Conservation (phyloP, 495 filamentous ascomycete species). For the Aspergillus wentii region DNA sequence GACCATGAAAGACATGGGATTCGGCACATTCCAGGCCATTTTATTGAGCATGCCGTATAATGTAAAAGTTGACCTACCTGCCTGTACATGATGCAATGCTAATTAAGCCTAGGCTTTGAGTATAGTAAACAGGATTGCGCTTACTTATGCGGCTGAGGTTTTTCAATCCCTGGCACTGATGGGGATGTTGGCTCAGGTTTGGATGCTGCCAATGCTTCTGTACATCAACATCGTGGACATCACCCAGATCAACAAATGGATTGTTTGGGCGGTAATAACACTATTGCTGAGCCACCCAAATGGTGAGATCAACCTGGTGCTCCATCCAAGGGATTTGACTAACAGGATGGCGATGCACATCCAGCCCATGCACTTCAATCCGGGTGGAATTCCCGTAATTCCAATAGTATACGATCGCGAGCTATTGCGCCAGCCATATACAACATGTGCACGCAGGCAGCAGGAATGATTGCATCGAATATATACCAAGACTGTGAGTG, state of each 20-base stretch:
- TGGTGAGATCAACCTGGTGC: conserved; percentile 39
- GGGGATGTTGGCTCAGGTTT: conserved; percentile 44
- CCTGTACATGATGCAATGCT: too few relatives aligned
- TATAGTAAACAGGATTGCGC: too few relatives aligned
- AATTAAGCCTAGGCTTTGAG: too few relatives aligned
- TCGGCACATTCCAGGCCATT: too few relatives aligned
- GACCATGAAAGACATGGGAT: conserved; percentile 53
- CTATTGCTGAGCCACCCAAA: conserved; percentile 54
- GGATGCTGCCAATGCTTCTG: conserved; percentile 52
- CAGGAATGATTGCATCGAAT: conserved; percentile 49
- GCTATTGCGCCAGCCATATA: conserved; percentile 55
- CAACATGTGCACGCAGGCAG: conserved; percentile 46
- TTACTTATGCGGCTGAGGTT: conserved; percentile 48
- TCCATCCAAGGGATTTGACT: too few relatives aligned
- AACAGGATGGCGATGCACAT: too few relatives aligned
- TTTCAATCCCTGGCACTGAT: conserved; percentile 44
- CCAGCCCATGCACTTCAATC: conserved; percentile 35
- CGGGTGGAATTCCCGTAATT: conserved; percentile 45
- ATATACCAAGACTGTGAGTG: conserved; percentile 55
- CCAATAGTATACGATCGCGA: conserved; percentile 50
- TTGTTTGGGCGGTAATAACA: conserved; percentile 51
- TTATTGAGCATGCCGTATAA: too few relatives aligned
- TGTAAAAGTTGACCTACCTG: too few relatives aligned
- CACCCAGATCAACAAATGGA: conserved; percentile 44
- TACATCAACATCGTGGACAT: conserved; percentile 46